Base-by-base conservation (phyloP, 139 green algal species). In the Chara braunii region DNA sequence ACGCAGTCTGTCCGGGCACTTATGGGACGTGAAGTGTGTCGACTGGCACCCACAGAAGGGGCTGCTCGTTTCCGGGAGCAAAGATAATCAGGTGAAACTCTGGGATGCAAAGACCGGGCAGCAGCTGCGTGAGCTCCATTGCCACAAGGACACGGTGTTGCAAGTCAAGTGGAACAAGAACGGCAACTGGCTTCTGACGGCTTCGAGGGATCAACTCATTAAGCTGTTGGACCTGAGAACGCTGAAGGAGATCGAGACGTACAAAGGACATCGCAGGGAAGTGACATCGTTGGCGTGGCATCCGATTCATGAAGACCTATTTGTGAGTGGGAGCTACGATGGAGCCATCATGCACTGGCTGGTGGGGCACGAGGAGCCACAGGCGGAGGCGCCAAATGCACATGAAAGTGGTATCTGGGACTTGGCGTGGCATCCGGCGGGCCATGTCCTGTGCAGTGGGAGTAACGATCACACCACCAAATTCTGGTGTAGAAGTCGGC, bases 41-140 rank as follows among this genome's bases (percentile, higher is more conserved):
- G 83, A 95, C 43, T 97, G 91, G 91, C 91, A 97, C 71, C 91
- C 91, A 0, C 31, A 6, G 22, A 86, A 85, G 65, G 78, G 74
- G 1, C 59, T 95, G 37, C 31, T 97, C 0, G 90, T 88, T 9
- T 87, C 77, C 4, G 64, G 75, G 43, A 78, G 58, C 68, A 95
- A 95, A 77, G 91, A 97, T 62, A 78, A 58, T 0, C 75, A 92
- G 48, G 74, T 95, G 26, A 97, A 97, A 80, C 76, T 97, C 58
- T 97, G 91, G 91, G 89, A 94, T 71, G 68, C 85, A 0, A 62
- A 80, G 14, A 37, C 50, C 3, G 87, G 87, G 23, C 44, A 74
- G 26, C 45, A 51, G 48, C 33, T 90, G 5, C 63, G 78, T 7
- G 92, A 83, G 0, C 71, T 97, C 71, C 84, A 94, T 43, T 87